These are phyloP conservation scores for Exophiala lecanii-corni DNA, from an alignment of 2,329 filamentous ascomycete genomes.

Conservation along the genomic window DNA sequence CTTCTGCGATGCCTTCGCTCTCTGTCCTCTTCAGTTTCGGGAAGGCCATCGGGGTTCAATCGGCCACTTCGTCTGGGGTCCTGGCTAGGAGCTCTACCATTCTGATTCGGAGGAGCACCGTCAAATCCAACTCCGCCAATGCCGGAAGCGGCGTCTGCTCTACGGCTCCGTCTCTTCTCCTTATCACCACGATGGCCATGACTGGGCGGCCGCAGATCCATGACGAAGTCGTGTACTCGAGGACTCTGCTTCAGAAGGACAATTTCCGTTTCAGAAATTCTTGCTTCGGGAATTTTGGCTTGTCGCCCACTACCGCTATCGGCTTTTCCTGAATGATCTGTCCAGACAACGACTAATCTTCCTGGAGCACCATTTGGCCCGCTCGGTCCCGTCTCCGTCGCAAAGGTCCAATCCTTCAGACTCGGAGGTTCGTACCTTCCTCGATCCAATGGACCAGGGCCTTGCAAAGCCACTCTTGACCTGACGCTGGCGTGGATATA, in stretches of 20 bases:
- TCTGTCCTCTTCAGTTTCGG: conserved; percentile 5
- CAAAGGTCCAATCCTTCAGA: conserved; percentile 27
- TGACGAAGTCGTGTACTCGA: conserved; percentile 21
- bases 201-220: conserved; percentile 12
- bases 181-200: background rate
- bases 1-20: conserved; percentile 5
- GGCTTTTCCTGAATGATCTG: conserved; percentile 14
- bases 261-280: conserved; percentile 23
- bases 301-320: conserved; percentile 18
- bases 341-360: conserved; percentile 26
- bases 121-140: conserved; percentile 1
- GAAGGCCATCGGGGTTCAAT: conserved; percentile 7
- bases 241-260: conserved; percentile 23
- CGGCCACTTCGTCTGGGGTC: background rate
- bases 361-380: conserved; percentile 21
- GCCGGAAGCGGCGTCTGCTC: conserved; percentile 7
- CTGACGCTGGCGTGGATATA: conserved; percentile 30
- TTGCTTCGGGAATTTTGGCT: conserved; percentile 25
- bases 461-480: conserved; percentile 24
- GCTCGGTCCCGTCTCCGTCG: conserved; percentile 13
- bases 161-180: conserved; percentile 18
- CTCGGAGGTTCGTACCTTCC: conserved; percentile 25
- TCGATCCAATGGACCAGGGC: conserved; percentile 23
- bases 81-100: background rate
- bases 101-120: background rate